These are phyloP conservation scores for Plasmodium coatneyi DNA, from an alignment of 169 alveolate genomes.

Conservation along the genomic window DNA sequence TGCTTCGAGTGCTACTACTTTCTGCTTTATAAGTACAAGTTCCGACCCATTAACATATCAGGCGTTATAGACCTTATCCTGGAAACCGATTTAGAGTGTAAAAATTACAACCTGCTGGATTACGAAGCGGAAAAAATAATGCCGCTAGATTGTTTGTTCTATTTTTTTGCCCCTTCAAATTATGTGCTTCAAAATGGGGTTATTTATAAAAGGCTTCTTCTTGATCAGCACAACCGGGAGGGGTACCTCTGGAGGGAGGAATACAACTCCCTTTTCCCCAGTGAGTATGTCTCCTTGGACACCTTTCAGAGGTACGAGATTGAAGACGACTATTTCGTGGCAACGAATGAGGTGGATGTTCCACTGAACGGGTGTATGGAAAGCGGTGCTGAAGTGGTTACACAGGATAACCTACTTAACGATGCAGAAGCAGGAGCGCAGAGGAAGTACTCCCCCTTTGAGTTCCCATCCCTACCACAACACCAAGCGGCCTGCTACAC, in stretches of 20 bases:
- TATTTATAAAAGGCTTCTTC: slow-evolving; percentile 31
- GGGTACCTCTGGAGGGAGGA: not conserved
- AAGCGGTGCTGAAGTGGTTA: not conserved
- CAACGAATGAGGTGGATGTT: not conserved
- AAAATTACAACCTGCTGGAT: slow-evolving; percentile 50
- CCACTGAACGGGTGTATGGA: not conserved
- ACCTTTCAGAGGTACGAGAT: slow-evolving; percentile 1
- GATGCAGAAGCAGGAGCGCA: not conserved
- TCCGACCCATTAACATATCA: slow-evolving; percentile 43
- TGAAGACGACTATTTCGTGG: not conserved
- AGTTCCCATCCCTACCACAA: not conserved
- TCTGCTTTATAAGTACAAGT: slow-evolving; percentile 31
- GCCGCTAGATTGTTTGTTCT: slow-evolving; percentile 43
- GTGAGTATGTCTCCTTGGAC: slow-evolving; percentile 5
- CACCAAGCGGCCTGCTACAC: not conserved
- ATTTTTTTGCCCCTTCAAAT: slow-evolving; percentile 63
- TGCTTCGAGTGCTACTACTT: slow-evolving; percentile 64
- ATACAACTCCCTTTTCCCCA: slow-evolving; percentile 33
- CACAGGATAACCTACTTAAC: not conserved
- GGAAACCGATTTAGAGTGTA: slow-evolving; percentile 53
- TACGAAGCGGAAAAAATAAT: slow-evolving; percentile 44
- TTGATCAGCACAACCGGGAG: not conserved
- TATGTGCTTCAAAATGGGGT: slow-evolving; percentile 29
- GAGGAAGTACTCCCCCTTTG: not conserved
- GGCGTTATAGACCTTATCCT: slow-evolving; percentile 57